A percentile compares a stretch with the other conserved stretches of the same genome.
Evolutionary conservation across 805 yeast genomes (phyloP).

Genomic region (Metschnikowia gelsemii): DNA sequence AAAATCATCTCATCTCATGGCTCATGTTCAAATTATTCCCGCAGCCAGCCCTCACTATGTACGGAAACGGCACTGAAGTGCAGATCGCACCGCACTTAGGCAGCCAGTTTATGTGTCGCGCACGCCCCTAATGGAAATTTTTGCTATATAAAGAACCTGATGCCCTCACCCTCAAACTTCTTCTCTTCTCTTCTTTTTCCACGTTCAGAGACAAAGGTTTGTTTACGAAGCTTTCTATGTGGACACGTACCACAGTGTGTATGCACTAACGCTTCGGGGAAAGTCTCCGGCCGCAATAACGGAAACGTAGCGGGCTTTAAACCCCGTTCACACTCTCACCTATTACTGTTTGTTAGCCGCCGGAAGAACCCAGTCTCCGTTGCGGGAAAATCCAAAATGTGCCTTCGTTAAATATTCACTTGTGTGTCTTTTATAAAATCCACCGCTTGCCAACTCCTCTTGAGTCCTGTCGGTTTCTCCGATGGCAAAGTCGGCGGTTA

Average conservation of each 20-base stretch:
- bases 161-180: conserved; percentile 1
- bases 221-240: conserved; percentile 72
- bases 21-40: not conserved
- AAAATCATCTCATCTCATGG: no score
- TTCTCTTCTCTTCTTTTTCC: conserved; percentile 21
- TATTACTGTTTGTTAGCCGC: not conserved
- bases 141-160: conserved; percentile 6
- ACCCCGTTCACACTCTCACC: conserved; percentile 9
- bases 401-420: not conserved
- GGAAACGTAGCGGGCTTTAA: conserved; percentile 53
- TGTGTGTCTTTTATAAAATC: conserved; percentile 1
- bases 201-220: conserved; percentile 74
- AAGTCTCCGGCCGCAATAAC: conserved; percentile 76
- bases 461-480: conserved; percentile 15
- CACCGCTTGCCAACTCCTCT: conserved; percentile 16
- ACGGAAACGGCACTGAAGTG: no score
- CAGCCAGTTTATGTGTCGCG: not conserved
- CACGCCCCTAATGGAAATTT: conserved; percentile 10
- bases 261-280: conserved; percentile 69
- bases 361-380: conserved; percentile 1
- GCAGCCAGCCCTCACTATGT: conserved; percentile 5
- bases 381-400: not conserved
- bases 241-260: conserved; percentile 16
- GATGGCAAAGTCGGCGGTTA: conserved; percentile 8
- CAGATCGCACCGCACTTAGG: not conserved